phyloP scores from a whole-genome alignment of 768 basidiomycete genomes.

The Crassisporium funariophilum region DNA sequence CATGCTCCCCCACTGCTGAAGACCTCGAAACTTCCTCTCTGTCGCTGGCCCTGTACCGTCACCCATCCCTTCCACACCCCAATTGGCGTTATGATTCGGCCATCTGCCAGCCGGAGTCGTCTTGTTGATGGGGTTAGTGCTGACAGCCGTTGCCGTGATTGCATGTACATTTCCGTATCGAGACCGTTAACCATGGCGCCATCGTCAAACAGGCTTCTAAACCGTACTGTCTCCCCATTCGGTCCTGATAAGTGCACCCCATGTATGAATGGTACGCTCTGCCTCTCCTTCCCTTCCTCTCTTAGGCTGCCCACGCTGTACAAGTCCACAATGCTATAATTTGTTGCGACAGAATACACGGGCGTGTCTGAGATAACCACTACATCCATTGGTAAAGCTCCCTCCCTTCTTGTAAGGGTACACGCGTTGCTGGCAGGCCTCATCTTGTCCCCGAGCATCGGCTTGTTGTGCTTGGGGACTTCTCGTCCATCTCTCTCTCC shows the following conservation, averaged over 20 bases:
- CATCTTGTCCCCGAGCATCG: neutral
- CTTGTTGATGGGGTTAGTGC: slow-evolving; percentile 10
- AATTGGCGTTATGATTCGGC: slow-evolving; percentile 14
- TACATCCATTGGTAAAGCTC: neutral
- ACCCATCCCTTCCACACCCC: slow-evolving; percentile 23
- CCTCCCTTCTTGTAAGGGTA: too few species aligned
- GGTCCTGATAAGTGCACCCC: slow-evolving; percentile 12
- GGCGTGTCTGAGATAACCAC: slow-evolving; percentile 2
- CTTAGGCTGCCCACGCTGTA: slow-evolving; percentile 1
- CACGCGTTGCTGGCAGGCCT: too few species aligned
- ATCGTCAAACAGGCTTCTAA: slow-evolving; percentile 28
- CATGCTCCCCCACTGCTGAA: slow-evolving; percentile 29
- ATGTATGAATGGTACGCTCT: slow-evolving; percentile 23
- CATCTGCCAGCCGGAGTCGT: slow-evolving; percentile 33
- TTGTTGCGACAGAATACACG: slow-evolving; percentile 3
- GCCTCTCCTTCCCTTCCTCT: neutral
- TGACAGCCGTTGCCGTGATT: slow-evolving; percentile 10
- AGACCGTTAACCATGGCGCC: slow-evolving; percentile 32
- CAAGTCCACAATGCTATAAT: slow-evolving; percentile 2
- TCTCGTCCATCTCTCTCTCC: slow-evolving; percentile 4
- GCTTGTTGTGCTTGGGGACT: slow-evolving; percentile 3
- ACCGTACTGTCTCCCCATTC: slow-evolving; percentile 16
- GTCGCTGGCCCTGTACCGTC: slow-evolving; percentile 7
- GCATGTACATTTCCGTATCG: slow-evolving; percentile 16
- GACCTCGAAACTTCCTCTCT: slow-evolving; percentile 17